These are phyloP conservation scores for Eucalyptus sp. DNA, from an alignment of 345 rosid genomes.

Conservation along the genomic window DNA sequence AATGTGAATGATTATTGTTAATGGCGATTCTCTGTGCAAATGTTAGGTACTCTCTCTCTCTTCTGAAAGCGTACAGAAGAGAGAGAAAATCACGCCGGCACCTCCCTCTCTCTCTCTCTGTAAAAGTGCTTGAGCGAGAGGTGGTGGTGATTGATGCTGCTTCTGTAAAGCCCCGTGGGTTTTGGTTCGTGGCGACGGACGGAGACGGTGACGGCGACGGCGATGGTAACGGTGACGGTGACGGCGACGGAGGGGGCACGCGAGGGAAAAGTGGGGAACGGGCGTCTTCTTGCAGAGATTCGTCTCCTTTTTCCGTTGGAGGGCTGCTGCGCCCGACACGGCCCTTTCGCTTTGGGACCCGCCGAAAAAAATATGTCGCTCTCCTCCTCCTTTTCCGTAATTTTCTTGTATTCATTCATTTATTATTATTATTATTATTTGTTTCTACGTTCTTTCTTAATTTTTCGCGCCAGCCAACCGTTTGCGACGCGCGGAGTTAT, in stretches of 20 bases:
- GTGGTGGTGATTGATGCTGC: neutral
- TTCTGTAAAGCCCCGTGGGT: neutral
- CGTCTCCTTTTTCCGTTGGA: neutral
- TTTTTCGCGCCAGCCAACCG: neutral
- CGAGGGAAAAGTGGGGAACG: neutral
- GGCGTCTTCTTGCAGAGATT: neutral
- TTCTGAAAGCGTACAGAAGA: neutral
- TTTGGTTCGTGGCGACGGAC: neutral
- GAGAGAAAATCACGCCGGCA: neutral
- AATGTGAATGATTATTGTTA: neutral
- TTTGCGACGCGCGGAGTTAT: neutral
- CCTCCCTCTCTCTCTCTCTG: neutral
- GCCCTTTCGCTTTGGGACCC: slow-evolving; percentile 9
- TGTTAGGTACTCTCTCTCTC: neutral
- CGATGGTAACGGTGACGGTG: neutral
- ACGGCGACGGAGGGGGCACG: neutral
- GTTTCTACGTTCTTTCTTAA: neutral
- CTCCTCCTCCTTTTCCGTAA: neutral
- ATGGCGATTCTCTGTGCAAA: neutral
- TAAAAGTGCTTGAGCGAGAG: neutral
- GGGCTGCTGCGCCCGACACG: slow-evolving; percentile 6
- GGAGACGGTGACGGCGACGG: neutral
- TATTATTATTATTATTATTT: no score
- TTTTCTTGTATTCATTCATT: no score
- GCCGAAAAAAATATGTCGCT: neutral